phyloP scores from a whole-genome alignment of 176 grass and related monocot species.

The Triticum aestivum region DNA sequence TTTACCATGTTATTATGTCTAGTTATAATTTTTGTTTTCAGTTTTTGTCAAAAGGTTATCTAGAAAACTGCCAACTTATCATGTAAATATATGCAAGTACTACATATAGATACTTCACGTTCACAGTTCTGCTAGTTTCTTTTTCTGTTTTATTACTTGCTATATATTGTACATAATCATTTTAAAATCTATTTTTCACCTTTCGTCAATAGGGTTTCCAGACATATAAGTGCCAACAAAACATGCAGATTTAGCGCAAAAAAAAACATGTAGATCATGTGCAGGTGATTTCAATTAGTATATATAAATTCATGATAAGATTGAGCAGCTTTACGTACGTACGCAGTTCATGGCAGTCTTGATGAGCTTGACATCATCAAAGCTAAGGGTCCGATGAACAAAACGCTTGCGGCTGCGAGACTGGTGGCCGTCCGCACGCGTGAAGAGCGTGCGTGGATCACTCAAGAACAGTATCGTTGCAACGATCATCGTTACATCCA shows the following conservation, averaged over 20 bases:
- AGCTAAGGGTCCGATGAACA: neutral
- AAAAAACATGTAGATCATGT: neutral
- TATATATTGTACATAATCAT: neutral
- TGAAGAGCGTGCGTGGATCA: constrained; percentile 56
- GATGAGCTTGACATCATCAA: neutral
- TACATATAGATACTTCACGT: too few relatives aligned
- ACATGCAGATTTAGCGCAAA: neutral
- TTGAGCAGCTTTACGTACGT: neutral
- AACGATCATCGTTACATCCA: constrained; percentile 30
- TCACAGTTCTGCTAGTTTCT: too few relatives aligned
- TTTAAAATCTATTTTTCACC: neutral
- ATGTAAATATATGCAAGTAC: too few relatives aligned
- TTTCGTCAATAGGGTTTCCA: neutral
- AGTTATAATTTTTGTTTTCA: too few relatives aligned
- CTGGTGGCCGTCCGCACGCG: neutral
- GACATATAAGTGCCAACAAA: neutral
- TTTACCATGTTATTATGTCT: too few relatives aligned
- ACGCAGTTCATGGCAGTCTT: neutral
- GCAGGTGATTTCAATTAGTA: neutral
- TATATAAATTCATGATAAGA: neutral
- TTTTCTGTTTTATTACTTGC: too few relatives aligned
- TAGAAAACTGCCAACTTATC: too few relatives aligned
- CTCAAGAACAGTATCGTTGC: constrained; percentile 27
- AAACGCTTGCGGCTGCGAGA: neutral
- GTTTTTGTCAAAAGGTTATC: too few relatives aligned